Evolutionary conservation across 2,329 filamentous ascomycete genomes (phyloP).

Genomic region (Talaromyces sp.): DNA sequence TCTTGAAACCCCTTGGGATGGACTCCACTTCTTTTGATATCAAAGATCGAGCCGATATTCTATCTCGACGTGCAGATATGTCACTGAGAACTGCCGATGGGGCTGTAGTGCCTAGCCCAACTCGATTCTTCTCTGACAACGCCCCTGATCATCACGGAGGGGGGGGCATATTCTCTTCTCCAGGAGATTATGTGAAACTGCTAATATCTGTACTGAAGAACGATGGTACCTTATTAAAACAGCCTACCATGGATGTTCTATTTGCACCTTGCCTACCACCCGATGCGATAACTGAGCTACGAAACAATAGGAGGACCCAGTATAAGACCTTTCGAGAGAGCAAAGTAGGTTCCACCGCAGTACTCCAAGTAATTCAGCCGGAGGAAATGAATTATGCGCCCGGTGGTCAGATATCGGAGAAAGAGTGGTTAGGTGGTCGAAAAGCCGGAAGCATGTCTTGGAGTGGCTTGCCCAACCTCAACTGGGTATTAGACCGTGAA

Average conservation of each 20-base stretch:
- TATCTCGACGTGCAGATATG: constrained; percentile 2
- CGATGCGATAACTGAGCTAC: background rate
- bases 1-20: constrained; percentile 6
- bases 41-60: constrained; percentile 1
- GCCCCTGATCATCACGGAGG: background rate
- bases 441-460: constrained; percentile 7
- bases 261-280: constrained; percentile 2
- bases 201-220: background rate
- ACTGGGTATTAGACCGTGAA: constrained; percentile 6
- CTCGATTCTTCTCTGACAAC: background rate
- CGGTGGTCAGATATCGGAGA: constrained; percentile 8
- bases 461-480: constrained; percentile 5
- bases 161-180: constrained; percentile 1
- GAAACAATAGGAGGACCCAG: background rate
- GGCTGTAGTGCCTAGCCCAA: background rate
- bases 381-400: constrained; percentile 4
- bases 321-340: constrained; percentile 4
- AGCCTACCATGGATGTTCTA: background rate
- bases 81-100: background rate
- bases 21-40: background rate
- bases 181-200: background rate
- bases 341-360: constrained; percentile 5
- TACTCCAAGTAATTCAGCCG: background rate
- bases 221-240: background rate
- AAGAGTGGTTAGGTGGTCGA: constrained; percentile 1